Percentiles rank a stretch among this genome's conserved stretches.
phyloP scores from a whole-genome alignment of 176 grass and related monocot genomes.

The Dactylis glomerata region DNA sequence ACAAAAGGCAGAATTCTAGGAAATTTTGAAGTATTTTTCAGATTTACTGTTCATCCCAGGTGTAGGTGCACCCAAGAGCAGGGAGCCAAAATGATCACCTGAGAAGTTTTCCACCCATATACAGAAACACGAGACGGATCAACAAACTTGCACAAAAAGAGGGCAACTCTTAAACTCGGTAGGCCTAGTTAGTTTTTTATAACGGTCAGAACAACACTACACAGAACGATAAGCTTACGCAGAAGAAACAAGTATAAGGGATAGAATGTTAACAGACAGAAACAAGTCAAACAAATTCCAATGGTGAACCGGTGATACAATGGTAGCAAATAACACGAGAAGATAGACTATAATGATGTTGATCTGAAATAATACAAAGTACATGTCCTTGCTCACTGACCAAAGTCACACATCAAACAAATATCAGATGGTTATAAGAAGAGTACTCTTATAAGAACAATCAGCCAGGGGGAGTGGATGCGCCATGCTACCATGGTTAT shows the following conservation, averaged over 20 bases:
- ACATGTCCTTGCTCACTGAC: background rate
- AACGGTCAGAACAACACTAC: background rate
- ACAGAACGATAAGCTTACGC: background rate
- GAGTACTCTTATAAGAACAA: background rate
- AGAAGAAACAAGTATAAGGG: background rate
- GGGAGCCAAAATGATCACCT: background rate
- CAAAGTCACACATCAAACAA: background rate
- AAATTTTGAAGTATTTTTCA: background rate
- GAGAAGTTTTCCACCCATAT: background rate
- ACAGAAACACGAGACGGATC: background rate
- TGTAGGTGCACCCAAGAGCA: background rate
- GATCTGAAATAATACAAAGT: background rate
- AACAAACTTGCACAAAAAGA: background rate
- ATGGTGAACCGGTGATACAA: background rate
- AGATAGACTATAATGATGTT: background rate
- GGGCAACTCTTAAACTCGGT: background rate
- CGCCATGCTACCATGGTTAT: background rate
- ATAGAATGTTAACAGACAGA: no score
- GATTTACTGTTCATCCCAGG: background rate
- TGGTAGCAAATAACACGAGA: background rate
- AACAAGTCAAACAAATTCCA: background rate
- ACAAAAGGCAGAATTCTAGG: no score
- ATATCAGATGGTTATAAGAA: background rate
- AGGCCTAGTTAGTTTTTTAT: background rate
- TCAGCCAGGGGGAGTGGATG: background rate